Evolutionary conservation across 495 filamentous ascomycete species (phyloP).

Genomic region (Hypoxylon intermedium): DNA sequence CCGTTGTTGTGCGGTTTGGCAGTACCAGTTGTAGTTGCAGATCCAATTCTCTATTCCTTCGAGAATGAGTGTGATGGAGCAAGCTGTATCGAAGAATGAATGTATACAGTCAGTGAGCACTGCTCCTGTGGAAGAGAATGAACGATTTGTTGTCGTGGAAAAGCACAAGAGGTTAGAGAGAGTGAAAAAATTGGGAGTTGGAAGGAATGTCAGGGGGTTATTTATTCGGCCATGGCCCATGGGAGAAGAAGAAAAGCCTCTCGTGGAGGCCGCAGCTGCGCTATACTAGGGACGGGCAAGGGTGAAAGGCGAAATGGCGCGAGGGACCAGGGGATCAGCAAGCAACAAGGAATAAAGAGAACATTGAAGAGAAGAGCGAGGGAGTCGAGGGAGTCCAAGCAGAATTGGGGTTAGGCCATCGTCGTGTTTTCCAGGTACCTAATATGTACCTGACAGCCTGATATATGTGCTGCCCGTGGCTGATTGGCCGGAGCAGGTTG

Average conservation of each 20-base stretch:
- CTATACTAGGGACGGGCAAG: constrained; percentile 2
- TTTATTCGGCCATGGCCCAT: constrained; percentile 27
- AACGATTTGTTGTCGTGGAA: constrained; percentile 37
- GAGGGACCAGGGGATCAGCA: too few species aligned
- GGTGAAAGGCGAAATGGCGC: constrained; percentile 6
- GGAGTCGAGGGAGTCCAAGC: neutral
- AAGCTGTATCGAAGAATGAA: constrained; percentile 42
- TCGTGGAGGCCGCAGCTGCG: constrained; percentile 31
- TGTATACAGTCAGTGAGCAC: constrained; percentile 49
- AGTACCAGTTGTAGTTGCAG: constrained; percentile 4
- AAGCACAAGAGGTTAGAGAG: constrained; percentile 32
- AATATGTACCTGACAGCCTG: constrained; percentile 18
- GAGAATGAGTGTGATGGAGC: constrained; percentile 39
- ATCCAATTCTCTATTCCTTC: constrained; percentile 17
- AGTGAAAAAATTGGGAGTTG: constrained; percentile 18
- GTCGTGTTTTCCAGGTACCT: constrained; percentile 9
- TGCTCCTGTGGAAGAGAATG: constrained; percentile 51
- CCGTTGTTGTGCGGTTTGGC: too few species aligned
- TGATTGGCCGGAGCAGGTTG: constrained; percentile 25
- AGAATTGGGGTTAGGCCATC: constrained; percentile 2
- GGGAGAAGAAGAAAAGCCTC: constrained; percentile 7
- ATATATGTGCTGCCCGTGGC: neutral
- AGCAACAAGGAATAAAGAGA: constrained; percentile 22
- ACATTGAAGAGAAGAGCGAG: too few species aligned
- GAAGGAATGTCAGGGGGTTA: constrained; percentile 32